Evolutionary conservation across 2,329 filamentous ascomycete species (phyloP), one percentile per base, ranked within the genome.

Genomic region (Penicillium psychrosexuale): DNA sequence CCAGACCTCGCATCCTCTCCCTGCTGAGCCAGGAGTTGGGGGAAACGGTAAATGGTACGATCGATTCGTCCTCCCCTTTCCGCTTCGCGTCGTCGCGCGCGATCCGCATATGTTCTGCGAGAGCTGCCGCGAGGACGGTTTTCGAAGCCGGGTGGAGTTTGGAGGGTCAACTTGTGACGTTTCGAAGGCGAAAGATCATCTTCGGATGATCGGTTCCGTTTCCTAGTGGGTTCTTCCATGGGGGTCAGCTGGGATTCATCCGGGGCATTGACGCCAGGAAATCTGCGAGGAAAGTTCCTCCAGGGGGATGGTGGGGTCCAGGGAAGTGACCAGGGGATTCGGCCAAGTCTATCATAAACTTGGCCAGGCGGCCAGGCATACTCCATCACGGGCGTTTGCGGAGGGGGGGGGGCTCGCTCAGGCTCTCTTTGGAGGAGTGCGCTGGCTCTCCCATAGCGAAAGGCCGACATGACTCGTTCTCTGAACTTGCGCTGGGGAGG

Each of bases 21-120:
- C 24, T 62, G 63, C 55, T 72, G 67, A 17, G 65, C 64, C n/a
- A 73, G 54, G 8, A 69, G 57, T 37, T 71, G 54, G 15, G 70
- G 66, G 30, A 72, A 54, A 15, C 69, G 70, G 40, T 69, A 72
- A 11, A 73, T 54, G 5, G 72, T 72, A n/a, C 60, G 65, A 19
- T 70, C 61, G 28, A 73, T 68, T 5, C 66, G 64, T 12, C 71
- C 72, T 46, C 66, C 58, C 24, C 59, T 61, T 53, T 73, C 69
- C 3, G 59, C 61, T 17, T 60, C 57, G 31, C 69, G 69, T 12
- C 69, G 67, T 17, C 62, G 67, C 15, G 64, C 61, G 37, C 70
- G 67, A 37, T 69, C 66, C 6, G 66, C 62, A 46, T 69, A 69
- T 6, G 72, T 57, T n/a, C 39, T 59, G 47, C 61, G 59, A 27